These are phyloP conservation scores for Trichoderma sp. DNA, from an alignment of 2,329 filamentous ascomycete species.

Conservation along the genomic window DNA sequence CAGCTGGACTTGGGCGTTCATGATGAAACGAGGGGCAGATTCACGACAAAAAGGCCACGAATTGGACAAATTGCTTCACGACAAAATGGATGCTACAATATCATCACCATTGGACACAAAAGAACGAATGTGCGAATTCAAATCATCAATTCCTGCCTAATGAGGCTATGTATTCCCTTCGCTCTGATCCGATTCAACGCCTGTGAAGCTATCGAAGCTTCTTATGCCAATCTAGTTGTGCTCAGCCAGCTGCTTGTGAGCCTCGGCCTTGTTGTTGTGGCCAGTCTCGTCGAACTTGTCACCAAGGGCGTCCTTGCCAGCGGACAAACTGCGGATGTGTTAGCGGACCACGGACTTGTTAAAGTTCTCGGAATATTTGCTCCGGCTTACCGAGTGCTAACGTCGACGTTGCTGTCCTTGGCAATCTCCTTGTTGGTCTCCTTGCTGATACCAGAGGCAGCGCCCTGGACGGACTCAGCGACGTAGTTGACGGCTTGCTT, in stretches of 20 bases:
- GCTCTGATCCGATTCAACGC: slow-evolving; percentile 1
- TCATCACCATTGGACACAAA: neutral
- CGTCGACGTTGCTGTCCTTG: slow-evolving; percentile 55
- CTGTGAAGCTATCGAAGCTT: neutral
- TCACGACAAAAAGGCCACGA: neutral
- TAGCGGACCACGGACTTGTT: no score
- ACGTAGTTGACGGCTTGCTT: slow-evolving; percentile 68
- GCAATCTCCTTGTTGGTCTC: slow-evolving; percentile 68
- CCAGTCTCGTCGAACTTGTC: slow-evolving; percentile 46
- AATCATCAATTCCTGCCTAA: slow-evolving; percentile 12
- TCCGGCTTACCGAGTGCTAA: slow-evolving; percentile 51
- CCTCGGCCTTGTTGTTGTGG: slow-evolving; percentile 43
- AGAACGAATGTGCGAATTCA: neutral
- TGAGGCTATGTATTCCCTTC: neutral
- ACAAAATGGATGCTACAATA: neutral
- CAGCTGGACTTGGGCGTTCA: neutral
- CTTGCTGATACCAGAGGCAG: slow-evolving; percentile 57
- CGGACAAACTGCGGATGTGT: slow-evolving; percentile 39
- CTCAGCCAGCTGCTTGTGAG: slow-evolving; percentile 40
- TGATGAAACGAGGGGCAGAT: neutral
- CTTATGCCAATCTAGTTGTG: slow-evolving; percentile 21
- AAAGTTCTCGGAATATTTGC: neutral
- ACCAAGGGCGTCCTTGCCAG: slow-evolving; percentile 48
- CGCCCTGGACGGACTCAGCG: slow-evolving; percentile 61
- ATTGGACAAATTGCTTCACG: neutral